These are phyloP conservation scores for Diaporthe sp. DNA, from an alignment of 2,329 filamentous ascomycete species.

Conservation along the genomic window DNA sequence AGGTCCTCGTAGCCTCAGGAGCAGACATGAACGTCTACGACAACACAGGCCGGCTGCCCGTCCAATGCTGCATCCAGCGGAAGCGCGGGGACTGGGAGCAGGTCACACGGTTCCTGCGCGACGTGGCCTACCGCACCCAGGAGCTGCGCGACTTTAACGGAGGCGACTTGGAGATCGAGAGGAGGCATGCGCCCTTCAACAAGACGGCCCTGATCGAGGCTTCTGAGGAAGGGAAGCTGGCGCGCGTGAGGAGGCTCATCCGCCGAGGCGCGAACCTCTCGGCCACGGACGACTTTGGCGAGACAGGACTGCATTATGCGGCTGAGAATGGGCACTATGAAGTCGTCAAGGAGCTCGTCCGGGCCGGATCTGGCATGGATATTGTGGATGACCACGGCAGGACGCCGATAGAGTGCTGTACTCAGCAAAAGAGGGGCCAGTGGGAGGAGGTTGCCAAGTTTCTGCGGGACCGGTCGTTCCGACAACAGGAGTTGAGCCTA, in stretches of 20 bases:
- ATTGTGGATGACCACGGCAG: neutral
- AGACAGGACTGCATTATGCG: slow-evolving; percentile 12
- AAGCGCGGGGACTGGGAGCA: slow-evolving; percentile 19
- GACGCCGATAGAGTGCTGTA: slow-evolving; percentile 15
- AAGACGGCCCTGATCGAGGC: slow-evolving; percentile 17
- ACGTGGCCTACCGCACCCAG: slow-evolving; percentile 2
- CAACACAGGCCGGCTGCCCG: slow-evolving; percentile 12
- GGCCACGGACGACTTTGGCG: slow-evolving; percentile 10
- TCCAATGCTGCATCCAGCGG: slow-evolving; percentile 20
- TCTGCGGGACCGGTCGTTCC: neutral
- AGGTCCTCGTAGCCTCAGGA: slow-evolving; percentile 7
- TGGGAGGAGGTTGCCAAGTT: slow-evolving; percentile 17
- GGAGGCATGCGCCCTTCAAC: neutral
- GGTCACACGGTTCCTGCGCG: neutral
- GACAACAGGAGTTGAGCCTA: slow-evolving; percentile 1
- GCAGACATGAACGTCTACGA: slow-evolving; percentile 26
- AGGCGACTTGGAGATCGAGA: neutral
- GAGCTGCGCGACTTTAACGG: slow-evolving; percentile 7
- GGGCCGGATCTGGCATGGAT: slow-evolving; percentile 1
- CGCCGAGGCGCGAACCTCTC: slow-evolving; percentile 1
- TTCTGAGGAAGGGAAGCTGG: neutral
- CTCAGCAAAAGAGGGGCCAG: neutral
- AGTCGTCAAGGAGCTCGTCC: slow-evolving; percentile 16
- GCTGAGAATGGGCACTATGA: slow-evolving; percentile 20
- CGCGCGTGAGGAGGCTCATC: neutral